These are phyloP conservation scores for Effrenium voratum DNA, from an alignment of 73 alveolate genomes.

Conservation along the genomic window DNA sequence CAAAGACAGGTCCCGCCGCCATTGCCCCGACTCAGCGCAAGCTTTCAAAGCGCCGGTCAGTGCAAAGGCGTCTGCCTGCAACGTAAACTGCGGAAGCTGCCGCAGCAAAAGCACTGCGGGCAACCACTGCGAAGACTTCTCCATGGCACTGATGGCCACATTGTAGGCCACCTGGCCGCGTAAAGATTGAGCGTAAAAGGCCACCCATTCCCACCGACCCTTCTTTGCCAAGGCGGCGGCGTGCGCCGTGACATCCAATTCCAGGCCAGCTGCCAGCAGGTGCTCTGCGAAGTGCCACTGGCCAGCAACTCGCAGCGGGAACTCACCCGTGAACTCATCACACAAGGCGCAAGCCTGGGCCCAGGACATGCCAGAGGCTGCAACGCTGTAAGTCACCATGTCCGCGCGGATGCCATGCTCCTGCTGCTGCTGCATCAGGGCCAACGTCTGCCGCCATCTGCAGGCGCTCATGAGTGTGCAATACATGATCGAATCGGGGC, in stretches of 20 bases:
- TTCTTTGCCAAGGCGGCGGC: too few relatives aligned
- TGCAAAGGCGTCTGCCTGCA: constrained; percentile 15
- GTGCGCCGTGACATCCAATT: too few relatives aligned
- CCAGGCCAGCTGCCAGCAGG: too few relatives aligned
- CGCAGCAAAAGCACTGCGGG: not conserved
- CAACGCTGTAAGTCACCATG: too few relatives aligned
- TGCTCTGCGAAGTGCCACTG: too few relatives aligned
- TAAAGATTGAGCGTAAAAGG: too few relatives aligned
- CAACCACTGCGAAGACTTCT: not conserved
- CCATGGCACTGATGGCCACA: not conserved
- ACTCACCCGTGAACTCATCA: too few relatives aligned
- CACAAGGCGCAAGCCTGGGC: too few relatives aligned
- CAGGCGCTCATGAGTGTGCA: not conserved
- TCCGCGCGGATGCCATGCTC: not conserved
- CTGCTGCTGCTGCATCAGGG: not conserved
- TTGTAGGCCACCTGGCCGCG: not conserved
- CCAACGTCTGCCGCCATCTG: not conserved
- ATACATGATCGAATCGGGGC: not conserved
- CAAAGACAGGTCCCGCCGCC: not conserved
- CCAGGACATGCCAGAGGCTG: too few relatives aligned
- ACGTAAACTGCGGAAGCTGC: not conserved
- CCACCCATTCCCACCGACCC: too few relatives aligned
- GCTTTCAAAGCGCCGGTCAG: constrained; percentile 20
- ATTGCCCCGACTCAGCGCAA: not conserved
- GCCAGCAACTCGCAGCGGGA: too few relatives aligned